Base-by-base conservation (phyloP, 176 grass and related monocot genomes). In the Aegilops sharonensis region DNA sequence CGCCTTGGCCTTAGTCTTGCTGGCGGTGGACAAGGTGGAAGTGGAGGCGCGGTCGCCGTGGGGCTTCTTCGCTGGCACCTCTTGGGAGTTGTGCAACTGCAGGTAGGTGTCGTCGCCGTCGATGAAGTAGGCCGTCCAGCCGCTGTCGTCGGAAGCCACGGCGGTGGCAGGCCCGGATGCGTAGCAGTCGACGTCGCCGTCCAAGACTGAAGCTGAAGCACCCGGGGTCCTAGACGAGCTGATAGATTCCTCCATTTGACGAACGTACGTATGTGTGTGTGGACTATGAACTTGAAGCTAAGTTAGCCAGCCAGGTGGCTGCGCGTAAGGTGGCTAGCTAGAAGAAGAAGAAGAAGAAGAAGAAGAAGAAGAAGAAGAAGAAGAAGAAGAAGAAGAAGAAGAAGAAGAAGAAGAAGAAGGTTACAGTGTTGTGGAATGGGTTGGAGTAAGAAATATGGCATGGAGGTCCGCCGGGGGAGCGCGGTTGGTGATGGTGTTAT, bases 71-170 rank as follows among this genome's bases (percentile, higher is more conserved):
- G 43, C 4, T 32, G 27, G 18, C 61, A 62, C 69, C 75, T 56
- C 83, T 8, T 85, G 54, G 50, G 37, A 83, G 50, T 20, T 59
- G 29, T 29, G 59, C 63, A 86, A 24, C 80, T 74, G 89, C 14
- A 20, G 45, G 73, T 30, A 76, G 8, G 15, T 54, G 67, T 91
- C 86, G 43, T 8, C 39, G 39, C 25, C 24, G 72, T 94, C 89
- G 71, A 89, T 84, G 21, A 93, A 88, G 84, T 95, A 95, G 42
- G 77, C 64, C 59, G 94, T 95, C 94, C 94, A 95, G 47, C 91
- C 85, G 57, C 94, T 93, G 78, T 93, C 94, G 36, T 93, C 78
- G 9, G 89, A 91, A 59, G 64, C 48, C 25, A 12, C 48, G 2
- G 35, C 7, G 36, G 43, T 8, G 3, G 63, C 76, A 50, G 57